Evolutionary conservation across 768 basidiomycete species (phyloP).

Genomic region (Suillus ampliporus): DNA sequence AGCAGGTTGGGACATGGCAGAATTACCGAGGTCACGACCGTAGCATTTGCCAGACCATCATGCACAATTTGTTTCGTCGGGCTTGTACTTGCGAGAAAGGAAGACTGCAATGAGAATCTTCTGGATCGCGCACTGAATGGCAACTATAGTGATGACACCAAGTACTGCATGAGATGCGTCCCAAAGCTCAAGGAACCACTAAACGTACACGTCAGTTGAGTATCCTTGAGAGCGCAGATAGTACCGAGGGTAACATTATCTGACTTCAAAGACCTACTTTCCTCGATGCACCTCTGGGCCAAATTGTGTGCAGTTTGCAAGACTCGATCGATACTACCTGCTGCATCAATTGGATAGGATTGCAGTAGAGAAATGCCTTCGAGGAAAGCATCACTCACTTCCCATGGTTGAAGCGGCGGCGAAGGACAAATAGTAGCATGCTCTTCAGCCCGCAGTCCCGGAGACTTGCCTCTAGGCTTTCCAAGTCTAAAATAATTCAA

Average conservation of each 20-base stretch:
- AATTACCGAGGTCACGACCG: constrained; percentile 88
- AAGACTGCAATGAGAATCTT: constrained; percentile 95
- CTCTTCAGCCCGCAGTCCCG: constrained; percentile 62
- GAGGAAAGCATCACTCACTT: constrained; percentile 66
- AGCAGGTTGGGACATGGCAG: constrained; percentile 93
- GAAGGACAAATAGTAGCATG: constrained; percentile 40
- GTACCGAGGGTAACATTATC: constrained; percentile 53
- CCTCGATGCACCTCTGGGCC: constrained; percentile 52
- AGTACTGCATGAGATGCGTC: constrained; percentile 96
- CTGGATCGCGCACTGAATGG: constrained; percentile 90
- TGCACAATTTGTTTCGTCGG: constrained; percentile 96
- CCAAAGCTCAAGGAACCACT: constrained; percentile 99
- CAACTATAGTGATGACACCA: constrained; percentile 87
- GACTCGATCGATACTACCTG: constrained; percentile 74
- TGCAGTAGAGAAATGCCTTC: constrained; percentile 71
- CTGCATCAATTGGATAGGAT: constrained; percentile 63
- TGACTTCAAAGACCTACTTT: constrained; percentile 49
- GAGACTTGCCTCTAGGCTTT: constrained; percentile 46
- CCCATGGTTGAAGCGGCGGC: constrained; percentile 53
- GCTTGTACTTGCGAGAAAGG: constrained; percentile 96
- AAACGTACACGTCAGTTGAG: constrained; percentile 6
- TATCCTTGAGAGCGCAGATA: constrained; percentile 21
- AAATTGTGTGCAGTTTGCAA: constrained; percentile 72
- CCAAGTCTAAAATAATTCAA: constrained; percentile 29
- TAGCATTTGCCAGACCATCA: constrained; percentile 99